phyloP scores from a whole-genome alignment of 2,329 filamentous ascomycete species.

The Talaromyces sp. region DNA sequence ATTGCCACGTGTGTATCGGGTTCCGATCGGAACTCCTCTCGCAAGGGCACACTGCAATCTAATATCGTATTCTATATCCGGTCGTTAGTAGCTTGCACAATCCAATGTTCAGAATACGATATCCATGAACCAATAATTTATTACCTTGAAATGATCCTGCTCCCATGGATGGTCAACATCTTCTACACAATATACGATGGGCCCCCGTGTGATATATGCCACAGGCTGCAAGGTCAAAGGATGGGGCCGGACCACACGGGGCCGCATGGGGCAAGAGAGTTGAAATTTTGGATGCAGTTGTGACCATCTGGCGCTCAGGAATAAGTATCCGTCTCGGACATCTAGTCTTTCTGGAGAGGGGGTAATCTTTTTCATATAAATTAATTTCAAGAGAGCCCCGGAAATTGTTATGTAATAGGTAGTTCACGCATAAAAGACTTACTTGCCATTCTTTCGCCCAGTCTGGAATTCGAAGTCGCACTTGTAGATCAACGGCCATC shows the following conservation, averaged over 20 bases:
- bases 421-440: background rate
- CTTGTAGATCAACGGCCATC: conserved; percentile 35
- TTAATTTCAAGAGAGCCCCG: background rate
- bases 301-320: conserved; percentile 47
- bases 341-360: conserved; percentile 36
- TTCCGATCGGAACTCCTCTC: conserved; percentile 14
- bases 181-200: conserved; percentile 64
- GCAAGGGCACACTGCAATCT: conserved; percentile 12
- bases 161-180: conserved; percentile 62
- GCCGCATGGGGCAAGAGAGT: conserved; percentile 52
- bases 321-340: conserved; percentile 55
- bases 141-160: conserved; percentile 48
- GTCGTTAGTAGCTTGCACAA: too few relatives aligned
- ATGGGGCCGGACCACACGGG: conserved; percentile 56
- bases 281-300: conserved; percentile 46
- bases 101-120: too few relatives aligned
- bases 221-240: conserved; percentile 61
- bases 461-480: conserved; percentile 58
- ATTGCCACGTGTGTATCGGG: conserved; percentile 19
- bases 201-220: conserved; percentile 58
- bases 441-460: conserved; percentile 43
- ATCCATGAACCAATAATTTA: too few relatives aligned
- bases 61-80: conserved; percentile 14
- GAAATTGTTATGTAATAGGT: too few relatives aligned
- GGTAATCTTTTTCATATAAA: conserved; percentile 29